Conservation (phyloP, 2,329 filamentous ascomycete species). For the Trichoderma guizhouense region DNA sequence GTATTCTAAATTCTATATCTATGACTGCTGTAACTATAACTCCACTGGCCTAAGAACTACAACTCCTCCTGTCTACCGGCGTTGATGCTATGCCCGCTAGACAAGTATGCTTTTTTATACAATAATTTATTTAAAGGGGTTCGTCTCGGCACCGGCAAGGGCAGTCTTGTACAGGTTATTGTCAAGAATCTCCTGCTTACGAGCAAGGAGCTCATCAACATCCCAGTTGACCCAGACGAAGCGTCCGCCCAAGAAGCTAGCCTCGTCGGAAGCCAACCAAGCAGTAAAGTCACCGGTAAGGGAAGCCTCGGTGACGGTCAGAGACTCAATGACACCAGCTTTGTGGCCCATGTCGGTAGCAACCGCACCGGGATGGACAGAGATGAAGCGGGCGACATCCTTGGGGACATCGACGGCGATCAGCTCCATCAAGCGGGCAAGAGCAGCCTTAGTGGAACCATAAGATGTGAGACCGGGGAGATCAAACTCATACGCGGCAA, state of each 20-base stretch:
- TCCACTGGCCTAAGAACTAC: not conserved
- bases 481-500: not conserved
- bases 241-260: not conserved
- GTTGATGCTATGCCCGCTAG: not conserved
- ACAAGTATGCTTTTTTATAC: not conserved
- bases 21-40: not conserved
- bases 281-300: not conserved
- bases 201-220: not conserved
- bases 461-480: not conserved
- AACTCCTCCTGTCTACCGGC: not conserved
- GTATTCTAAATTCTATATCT: not conserved
- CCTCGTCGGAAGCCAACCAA: not conserved
- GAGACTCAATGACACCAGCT: not conserved
- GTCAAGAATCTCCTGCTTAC: not conserved
- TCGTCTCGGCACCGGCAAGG: not conserved
- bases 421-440: not conserved
- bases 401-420: not conserved
- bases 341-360: not conserved
- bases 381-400: not conserved
- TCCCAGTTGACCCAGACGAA: constrained; percentile 11
- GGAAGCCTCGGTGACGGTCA: not conserved
- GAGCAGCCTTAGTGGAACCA: not conserved
- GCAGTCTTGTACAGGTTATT: not conserved
- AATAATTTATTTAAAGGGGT: not conserved
- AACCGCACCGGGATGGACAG: not conserved